phyloP scores from a whole-genome alignment of 495 filamentous ascomycete genomes.

The Articulospora tetracladia region DNA sequence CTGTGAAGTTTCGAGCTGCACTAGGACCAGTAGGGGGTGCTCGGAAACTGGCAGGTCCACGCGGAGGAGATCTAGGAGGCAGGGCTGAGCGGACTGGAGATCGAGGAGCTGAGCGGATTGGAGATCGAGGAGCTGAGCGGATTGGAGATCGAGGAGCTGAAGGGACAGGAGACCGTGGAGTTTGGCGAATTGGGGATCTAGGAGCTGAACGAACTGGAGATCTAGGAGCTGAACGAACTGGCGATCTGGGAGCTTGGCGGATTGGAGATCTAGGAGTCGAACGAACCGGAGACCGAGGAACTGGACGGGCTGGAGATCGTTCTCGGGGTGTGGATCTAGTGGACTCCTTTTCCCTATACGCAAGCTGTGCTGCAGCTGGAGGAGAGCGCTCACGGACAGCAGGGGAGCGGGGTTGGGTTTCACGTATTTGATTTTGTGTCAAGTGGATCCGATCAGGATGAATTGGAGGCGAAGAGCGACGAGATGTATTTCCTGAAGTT shows the following conservation, averaged over 20 bases:
- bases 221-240: constrained; percentile 16
- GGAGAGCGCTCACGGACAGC: constrained; percentile 22
- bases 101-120: not conserved
- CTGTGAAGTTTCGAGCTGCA: constrained; percentile 20
- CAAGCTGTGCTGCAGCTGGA: not conserved
- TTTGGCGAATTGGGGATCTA: constrained; percentile 10
- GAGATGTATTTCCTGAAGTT: constrained; percentile 25
- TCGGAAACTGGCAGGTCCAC: constrained; percentile 22
- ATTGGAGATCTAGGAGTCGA: not conserved
- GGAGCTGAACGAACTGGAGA: constrained; percentile 26
- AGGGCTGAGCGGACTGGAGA: constrained; percentile 12
- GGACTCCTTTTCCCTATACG: constrained; percentile 17
- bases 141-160: not conserved
- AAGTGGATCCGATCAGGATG: constrained; percentile 17
- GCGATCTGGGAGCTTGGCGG: not conserved
- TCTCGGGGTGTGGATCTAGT: constrained; percentile 22
- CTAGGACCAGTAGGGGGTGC: constrained; percentile 24
- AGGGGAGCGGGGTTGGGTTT: constrained; percentile 20
- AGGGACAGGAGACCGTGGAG: not conserved
- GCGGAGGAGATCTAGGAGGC: constrained; percentile 24
- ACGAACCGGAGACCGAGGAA: not conserved
- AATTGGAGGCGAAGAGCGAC: constrained; percentile 25
- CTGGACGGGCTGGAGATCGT: constrained; percentile 6
- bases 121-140: not conserved
- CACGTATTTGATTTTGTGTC: constrained; percentile 14